A percentile compares a stretch with the other conserved stretches of the same genome.
Evolutionary conservation across 1,284 basidiomycete species (phyloP).

Genomic region (Singerocomus rubriflavus): DNA sequence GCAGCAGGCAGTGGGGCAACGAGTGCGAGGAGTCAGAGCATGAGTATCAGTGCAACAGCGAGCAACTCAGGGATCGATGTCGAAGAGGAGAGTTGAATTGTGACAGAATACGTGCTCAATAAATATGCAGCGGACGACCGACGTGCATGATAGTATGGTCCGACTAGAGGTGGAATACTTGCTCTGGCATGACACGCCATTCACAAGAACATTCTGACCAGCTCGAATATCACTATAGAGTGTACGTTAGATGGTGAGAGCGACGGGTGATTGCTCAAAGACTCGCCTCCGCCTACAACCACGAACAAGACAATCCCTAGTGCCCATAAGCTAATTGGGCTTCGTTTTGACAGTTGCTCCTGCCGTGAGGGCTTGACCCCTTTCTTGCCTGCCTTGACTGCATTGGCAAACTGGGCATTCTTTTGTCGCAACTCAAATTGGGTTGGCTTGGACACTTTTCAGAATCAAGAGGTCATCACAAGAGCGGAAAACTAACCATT

Average conservation of each 20-base stretch:
- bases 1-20: conserved; percentile 27
- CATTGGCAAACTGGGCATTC: conserved; percentile 74
- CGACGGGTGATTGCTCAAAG: neutral
- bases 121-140: conserved; percentile 15
- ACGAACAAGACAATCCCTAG: conserved; percentile 68
- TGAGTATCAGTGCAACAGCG: conserved; percentile 46
- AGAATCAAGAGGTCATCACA: neutral
- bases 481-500: conserved; percentile 20
- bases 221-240: conserved; percentile 65
- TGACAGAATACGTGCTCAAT: conserved; percentile 21
- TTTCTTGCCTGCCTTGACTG: conserved; percentile 69
- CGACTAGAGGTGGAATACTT: neutral
- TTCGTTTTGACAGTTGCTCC: conserved; percentile 65
- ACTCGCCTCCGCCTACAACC: conserved; percentile 71
- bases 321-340: conserved; percentile 69
- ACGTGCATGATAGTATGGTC: conserved; percentile 6
- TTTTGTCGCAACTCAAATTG: conserved; percentile 77
- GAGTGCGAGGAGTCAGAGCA: conserved; percentile 48
- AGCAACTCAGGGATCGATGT: conserved; percentile 43
- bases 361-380: conserved; percentile 67
- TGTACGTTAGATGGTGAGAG: conserved; percentile 5
- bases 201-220: conserved; percentile 64
- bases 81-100: conserved; percentile 35
- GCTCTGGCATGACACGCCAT: neutral
- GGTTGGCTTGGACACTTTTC: conserved; percentile 44